Percentiles rank a stretch among this genome's conserved stretches.
Evolutionary conservation across 2,329 filamentous ascomycete genomes (phyloP).

Genomic region (Cytospora paraplurivora): DNA sequence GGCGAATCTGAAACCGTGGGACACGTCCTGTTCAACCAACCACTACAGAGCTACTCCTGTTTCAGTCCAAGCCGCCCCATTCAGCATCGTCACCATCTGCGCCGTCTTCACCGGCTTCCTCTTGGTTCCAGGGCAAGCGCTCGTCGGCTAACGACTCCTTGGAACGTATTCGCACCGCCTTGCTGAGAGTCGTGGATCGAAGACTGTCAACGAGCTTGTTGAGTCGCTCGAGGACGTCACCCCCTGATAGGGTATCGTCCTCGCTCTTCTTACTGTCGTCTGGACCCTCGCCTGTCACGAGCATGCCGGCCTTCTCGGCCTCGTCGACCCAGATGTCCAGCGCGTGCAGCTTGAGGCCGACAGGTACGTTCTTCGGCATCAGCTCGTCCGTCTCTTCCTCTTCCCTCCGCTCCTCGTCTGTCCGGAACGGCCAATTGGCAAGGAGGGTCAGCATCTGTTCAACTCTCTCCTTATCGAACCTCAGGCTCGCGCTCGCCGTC

Average conservation of each 20-base stretch:
- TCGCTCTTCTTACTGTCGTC: constrained; percentile 42
- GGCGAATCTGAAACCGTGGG: not conserved
- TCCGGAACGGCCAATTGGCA: constrained; percentile 35
- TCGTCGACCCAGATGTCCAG: constrained; percentile 93
- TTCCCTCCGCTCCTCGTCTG: constrained; percentile 37
- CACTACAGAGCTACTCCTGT: not conserved
- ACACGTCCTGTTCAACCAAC: not conserved
- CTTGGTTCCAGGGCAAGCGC: constrained; percentile 66
- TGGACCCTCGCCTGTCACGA: constrained; percentile 42
- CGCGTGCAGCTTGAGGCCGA: constrained; percentile 83
- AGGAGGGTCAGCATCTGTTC: constrained; percentile 48
- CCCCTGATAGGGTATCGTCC: constrained; percentile 36
- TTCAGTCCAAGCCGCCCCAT: constrained; percentile 71
- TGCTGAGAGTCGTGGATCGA: constrained; percentile 61
- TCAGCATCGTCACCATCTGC: constrained; percentile 53
- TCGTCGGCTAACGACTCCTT: constrained; percentile 73
- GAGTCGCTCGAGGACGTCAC: constrained; percentile 55
- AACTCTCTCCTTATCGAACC: constrained; percentile 33
- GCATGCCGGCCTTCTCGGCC: constrained; percentile 68
- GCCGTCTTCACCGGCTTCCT: constrained; percentile 39
- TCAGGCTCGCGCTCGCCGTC: not conserved
- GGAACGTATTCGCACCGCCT: constrained; percentile 70
- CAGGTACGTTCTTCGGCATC: constrained; percentile 57
- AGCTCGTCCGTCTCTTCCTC: constrained; percentile 38
- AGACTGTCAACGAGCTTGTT: constrained; percentile 59